Evolutionary conservation across 139 green algal genomes (phyloP).

Genomic region (Choricystis sp.): DNA sequence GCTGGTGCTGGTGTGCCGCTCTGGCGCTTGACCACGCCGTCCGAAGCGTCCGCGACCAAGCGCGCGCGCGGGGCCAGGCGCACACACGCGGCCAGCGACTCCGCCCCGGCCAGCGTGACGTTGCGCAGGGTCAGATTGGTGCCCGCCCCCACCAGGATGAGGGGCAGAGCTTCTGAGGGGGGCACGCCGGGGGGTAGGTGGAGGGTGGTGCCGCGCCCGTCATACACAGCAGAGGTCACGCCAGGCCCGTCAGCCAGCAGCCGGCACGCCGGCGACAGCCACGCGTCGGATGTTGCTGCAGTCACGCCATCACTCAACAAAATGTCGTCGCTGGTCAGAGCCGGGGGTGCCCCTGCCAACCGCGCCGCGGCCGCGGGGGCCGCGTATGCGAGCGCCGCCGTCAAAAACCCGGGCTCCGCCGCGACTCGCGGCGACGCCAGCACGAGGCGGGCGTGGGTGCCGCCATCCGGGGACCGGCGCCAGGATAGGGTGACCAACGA

Average conservation of each 20-base stretch:
- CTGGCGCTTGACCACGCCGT: constrained; percentile 11
- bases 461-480: no score
- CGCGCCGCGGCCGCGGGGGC: constrained; percentile 25
- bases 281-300: constrained; percentile 40
- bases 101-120: constrained; percentile 47
- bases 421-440: constrained; percentile 22
- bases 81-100: constrained; percentile 44
- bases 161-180: constrained; percentile 25
- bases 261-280: constrained; percentile 59
- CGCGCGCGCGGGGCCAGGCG: constrained; percentile 38
- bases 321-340: constrained; percentile 21
- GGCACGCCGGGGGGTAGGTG: constrained; percentile 29
- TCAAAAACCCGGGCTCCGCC: constrained; percentile 70
- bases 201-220: constrained; percentile 44
- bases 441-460: background rate
- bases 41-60: constrained; percentile 4
- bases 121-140: constrained; percentile 64
- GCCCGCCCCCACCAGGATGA: constrained; percentile 63
- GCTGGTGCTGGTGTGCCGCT: no score
- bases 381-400: constrained; percentile 58
- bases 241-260: constrained; percentile 63
- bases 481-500: no score
- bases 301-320: constrained; percentile 10
- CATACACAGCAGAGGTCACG: constrained; percentile 37
- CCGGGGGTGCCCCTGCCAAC: constrained; percentile 9